These are phyloP conservation scores for Phytophthora citrophthora DNA, from an alignment of 352 stramenopile genomes.

Conservation along the genomic window DNA sequence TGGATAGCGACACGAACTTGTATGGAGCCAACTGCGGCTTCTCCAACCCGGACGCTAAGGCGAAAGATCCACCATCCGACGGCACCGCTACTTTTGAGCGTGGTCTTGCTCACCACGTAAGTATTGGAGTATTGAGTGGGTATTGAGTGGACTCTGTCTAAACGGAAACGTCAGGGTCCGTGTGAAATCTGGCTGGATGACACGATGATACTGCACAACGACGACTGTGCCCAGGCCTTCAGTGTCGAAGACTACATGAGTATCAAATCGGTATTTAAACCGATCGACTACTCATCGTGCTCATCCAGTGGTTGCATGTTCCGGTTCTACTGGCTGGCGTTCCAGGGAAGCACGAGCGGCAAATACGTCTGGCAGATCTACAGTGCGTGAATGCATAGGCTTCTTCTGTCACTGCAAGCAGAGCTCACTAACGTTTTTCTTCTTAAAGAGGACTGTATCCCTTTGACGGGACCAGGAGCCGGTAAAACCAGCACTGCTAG, in stretches of 20 bases:
- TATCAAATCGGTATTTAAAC: slow-evolving; percentile 35
- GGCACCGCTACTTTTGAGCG: slow-evolving; percentile 25
- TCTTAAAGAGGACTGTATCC: slow-evolving; percentile 24
- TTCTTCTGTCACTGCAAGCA: not conserved
- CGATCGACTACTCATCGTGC: slow-evolving; percentile 35
- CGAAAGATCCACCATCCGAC: slow-evolving; percentile 26
- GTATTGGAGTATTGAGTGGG: not conserved
- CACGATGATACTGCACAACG: slow-evolving; percentile 28
- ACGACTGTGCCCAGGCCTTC: slow-evolving; percentile 32
- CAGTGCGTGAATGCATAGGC: slow-evolving; percentile 18
- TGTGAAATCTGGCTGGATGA: slow-evolving; percentile 42
- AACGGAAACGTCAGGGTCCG: slow-evolving; percentile 14
- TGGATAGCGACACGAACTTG: slow-evolving; percentile 29
- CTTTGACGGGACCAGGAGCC: slow-evolving; percentile 10
- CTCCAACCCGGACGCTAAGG: slow-evolving; percentile 26
- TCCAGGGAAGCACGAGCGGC: slow-evolving; percentile 23
- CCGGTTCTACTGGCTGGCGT: slow-evolving; percentile 40
- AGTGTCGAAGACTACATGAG: slow-evolving; percentile 14
- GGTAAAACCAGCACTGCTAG: slow-evolving; percentile 9
- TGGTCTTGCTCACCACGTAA: slow-evolving; percentile 14
- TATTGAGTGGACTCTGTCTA: not conserved
- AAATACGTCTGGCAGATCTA: slow-evolving; percentile 41
- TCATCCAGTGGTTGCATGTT: slow-evolving; percentile 30
- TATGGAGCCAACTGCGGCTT: slow-evolving; percentile 39
- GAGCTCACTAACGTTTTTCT: not conserved